Evolutionary conservation across 441 rosid genomes (phyloP).

Genomic region (Populus hybrid): DNA sequence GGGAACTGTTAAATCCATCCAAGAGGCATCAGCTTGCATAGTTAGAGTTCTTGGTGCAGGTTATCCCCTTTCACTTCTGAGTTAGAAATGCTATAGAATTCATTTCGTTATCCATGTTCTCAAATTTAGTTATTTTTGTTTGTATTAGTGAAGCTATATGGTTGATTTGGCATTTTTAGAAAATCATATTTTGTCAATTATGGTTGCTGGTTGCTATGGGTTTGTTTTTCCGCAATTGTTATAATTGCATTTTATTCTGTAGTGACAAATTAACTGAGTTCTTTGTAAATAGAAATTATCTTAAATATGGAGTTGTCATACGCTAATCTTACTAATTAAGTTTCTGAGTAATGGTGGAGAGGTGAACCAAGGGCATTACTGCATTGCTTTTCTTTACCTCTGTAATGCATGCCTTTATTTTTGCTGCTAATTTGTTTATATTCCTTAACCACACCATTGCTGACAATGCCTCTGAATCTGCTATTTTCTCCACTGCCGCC

Average conservation of each 20-base stretch:
- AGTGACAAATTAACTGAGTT: background rate
- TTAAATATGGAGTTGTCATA: background rate
- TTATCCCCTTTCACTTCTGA: slow-evolving; percentile 18
- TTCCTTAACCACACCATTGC: background rate
- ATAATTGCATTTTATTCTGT: background rate
- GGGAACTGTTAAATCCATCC: slow-evolving; percentile 90
- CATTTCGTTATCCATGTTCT: background rate
- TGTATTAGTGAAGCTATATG: background rate
- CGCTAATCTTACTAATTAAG: background rate
- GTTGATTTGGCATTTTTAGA: background rate
- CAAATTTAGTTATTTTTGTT: background rate
- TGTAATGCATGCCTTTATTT: background rate
- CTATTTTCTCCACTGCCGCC: background rate
- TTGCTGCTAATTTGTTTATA: background rate
- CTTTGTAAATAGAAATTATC: background rate
- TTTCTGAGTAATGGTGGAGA: background rate
- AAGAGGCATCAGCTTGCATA: slow-evolving; percentile 73
- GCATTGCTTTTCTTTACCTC: background rate
- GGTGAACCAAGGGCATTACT: background rate
- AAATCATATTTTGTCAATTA: background rate
- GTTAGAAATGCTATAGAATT: background rate
- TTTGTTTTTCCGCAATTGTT: background rate
- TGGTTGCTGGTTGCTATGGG: background rate
- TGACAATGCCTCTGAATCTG: background rate
- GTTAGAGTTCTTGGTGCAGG: slow-evolving; percentile 98